phyloP scores from a whole-genome alignment of 148 eudicot species.

The Amaranthus palmeri region DNA sequence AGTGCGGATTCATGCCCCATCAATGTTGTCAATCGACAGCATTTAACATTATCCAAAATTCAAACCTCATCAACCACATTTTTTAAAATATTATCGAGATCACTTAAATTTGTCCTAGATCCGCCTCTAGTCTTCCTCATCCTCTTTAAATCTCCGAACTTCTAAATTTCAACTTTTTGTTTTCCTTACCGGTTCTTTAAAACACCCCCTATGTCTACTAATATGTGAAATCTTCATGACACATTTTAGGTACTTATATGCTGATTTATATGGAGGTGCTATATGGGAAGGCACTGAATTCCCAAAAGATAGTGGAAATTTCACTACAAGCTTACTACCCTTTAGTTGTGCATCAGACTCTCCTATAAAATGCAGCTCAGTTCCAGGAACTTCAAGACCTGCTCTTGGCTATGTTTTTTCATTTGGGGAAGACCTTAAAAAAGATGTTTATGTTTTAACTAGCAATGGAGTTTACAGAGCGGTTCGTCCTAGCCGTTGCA shows the following conservation, averaged over 20 bases:
- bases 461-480: slow-evolving; percentile 76
- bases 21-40: too few relatives aligned
- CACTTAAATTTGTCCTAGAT: too few relatives aligned
- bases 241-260: slow-evolving; percentile 62
- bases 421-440: slow-evolving; percentile 67
- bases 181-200: background rate
- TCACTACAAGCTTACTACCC: slow-evolving; percentile 36
- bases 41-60: too few relatives aligned
- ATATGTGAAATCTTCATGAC: background rate
- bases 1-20: too few relatives aligned
- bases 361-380: slow-evolving; percentile 51
- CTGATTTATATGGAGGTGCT: slow-evolving; percentile 62
- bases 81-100: too few relatives aligned
- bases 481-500: slow-evolving; percentile 66
- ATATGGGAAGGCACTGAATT: slow-evolving; percentile 69
- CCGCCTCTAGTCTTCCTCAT: background rate
- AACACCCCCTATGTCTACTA: background rate
- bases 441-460: slow-evolving; percentile 54
- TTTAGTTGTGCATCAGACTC: slow-evolving; percentile 64
- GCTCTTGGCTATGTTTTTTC: slow-evolving; percentile 69
- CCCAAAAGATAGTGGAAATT: slow-evolving; percentile 68
- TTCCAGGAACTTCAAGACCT: slow-evolving; percentile 50
- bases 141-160: background rate
- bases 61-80: too few relatives aligned
- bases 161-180: background rate